Percentiles rank a stretch among this genome's conserved stretches.
Evolutionary conservation across 305 asterid genomes (phyloP).

Genomic region (Solanum aculeatissimum): DNA sequence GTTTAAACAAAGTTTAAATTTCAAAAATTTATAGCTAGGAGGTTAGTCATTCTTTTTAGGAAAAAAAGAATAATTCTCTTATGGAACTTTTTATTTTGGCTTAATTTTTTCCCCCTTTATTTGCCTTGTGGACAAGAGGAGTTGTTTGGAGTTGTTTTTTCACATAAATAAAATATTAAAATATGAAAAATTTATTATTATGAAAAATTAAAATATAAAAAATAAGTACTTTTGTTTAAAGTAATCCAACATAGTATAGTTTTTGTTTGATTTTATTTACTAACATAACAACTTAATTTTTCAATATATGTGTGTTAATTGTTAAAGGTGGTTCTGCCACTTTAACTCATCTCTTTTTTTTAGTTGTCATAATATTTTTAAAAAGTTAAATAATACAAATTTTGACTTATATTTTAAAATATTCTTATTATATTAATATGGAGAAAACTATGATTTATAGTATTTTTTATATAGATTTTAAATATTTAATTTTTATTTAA

Average conservation of each 20-base stretch:
- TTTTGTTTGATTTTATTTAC: background rate
- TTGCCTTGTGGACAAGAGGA: background rate
- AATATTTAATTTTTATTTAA: no score
- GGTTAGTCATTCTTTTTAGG: background rate
- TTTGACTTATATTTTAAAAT: no score
- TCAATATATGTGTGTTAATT: background rate
- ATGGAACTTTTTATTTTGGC: background rate
- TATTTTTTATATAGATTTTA: no score
- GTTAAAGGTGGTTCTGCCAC: background rate
- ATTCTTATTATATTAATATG: no score
- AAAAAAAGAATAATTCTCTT: background rate
- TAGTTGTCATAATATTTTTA: no score
- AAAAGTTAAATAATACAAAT: no score
- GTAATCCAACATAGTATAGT: background rate
- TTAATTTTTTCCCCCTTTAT: background rate
- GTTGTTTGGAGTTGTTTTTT: background rate
- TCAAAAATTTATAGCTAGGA: background rate
- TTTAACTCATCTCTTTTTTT: no score
- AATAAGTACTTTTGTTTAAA: no score
- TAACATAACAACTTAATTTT: background rate
- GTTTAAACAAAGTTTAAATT: background rate
- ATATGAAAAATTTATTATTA: no score
- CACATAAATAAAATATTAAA: no score
- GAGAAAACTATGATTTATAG: no score
- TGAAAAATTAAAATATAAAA: background rate